Percentiles rank a stretch among this genome's conserved stretches.
Evolutionary conservation across 768 basidiomycete species (phyloP).

Genomic region (Agrocybe chaxingu): DNA sequence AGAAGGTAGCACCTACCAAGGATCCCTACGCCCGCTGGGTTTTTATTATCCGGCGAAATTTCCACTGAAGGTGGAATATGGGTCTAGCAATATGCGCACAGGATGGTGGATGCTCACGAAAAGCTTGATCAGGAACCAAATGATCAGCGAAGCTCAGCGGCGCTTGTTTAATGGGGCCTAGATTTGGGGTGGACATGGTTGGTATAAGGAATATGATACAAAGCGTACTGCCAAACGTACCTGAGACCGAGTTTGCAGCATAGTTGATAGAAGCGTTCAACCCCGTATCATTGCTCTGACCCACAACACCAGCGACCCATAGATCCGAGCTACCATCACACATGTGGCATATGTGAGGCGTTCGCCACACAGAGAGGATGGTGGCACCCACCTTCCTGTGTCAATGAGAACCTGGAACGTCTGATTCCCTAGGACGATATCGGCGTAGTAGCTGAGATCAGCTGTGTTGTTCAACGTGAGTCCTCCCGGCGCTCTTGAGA

Average conservation of each 20-base stretch:
- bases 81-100: neutral
- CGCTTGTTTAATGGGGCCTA: conserved; percentile 45
- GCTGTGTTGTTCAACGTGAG: conserved; percentile 25
- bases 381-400: conserved; percentile 39
- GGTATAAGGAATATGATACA: neutral
- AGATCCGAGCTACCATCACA: conserved; percentile 52
- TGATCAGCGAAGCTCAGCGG: conserved; percentile 42
- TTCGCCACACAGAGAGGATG: neutral
- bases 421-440: conserved; percentile 34
- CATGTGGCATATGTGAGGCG: neutral
- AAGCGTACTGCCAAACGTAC: conserved; percentile 24
- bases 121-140: conserved; percentile 42
- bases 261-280: conserved; percentile 41
- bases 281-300: conserved; percentile 34
- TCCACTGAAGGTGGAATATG: conserved; percentile 31
- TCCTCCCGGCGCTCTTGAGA: neutral
- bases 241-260: conserved; percentile 50
- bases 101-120: conserved; percentile 34
- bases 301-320: conserved; percentile 50
- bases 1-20: conserved; percentile 15
- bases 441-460: conserved; percentile 37
- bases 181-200: neutral
- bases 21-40: conserved; percentile 29
- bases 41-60: conserved; percentile 25
- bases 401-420: conserved; percentile 39